Conservation (phyloP, 345 rosid species). For the Raphanus sativus region DNA sequence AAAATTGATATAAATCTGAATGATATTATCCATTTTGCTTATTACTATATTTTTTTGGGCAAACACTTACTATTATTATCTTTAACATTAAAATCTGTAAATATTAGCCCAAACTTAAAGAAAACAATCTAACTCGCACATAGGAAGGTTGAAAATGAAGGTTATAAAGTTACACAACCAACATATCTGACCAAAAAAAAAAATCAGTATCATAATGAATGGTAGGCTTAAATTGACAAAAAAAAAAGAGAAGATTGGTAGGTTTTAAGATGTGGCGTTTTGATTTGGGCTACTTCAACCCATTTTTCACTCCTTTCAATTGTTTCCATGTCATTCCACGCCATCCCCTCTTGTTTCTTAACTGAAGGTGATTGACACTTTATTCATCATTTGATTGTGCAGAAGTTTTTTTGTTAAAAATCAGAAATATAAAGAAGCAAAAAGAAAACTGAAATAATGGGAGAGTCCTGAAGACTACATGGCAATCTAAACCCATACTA, state of each 20-base stretch:
- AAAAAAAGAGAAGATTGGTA: not conserved
- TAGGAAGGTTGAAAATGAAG: not conserved
- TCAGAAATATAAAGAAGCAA: not conserved
- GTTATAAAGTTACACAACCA: constrained; percentile 15
- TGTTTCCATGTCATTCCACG: not conserved
- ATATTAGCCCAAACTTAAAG: not conserved
- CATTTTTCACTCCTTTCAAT: constrained; percentile 18
- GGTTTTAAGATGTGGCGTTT: constrained; percentile 2
- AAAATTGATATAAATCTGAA: too few relatives aligned
- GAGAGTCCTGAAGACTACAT: not conserved
- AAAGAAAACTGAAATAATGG: not conserved
- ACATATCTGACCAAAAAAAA: not conserved
- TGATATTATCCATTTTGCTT: too few relatives aligned
- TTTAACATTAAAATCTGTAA: not conserved
- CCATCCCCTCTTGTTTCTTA: constrained; percentile 34
- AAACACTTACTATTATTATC: not conserved
- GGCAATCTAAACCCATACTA: not conserved
- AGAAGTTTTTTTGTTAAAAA: not conserved
- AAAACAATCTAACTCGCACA: constrained; percentile 15
- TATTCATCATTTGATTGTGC: not conserved
- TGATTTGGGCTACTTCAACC: constrained; percentile 24
- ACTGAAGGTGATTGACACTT: constrained; percentile 12
- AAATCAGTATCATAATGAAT: constrained; percentile 9
- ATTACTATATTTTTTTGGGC: not conserved
- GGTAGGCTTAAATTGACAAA: not conserved